Evolutionary conservation across 163 green algal genomes (phyloP), one percentile per base, ranked within the genome.

Genomic region (Chlorella variabilis): DNA sequence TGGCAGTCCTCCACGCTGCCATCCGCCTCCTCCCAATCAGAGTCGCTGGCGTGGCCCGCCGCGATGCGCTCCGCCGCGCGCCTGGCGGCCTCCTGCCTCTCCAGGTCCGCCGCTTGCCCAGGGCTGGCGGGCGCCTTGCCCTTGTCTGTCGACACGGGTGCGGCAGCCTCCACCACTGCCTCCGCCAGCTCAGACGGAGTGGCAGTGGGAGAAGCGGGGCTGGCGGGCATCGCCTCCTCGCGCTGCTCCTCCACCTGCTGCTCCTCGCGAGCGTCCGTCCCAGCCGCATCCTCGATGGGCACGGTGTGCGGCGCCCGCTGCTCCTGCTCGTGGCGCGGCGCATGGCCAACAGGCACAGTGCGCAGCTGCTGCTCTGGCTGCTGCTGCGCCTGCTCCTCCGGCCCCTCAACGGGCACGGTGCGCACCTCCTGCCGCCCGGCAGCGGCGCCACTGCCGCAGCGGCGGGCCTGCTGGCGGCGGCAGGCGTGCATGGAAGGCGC

Each of bases 1-100:
- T 17, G 6, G 73, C 73, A 80, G 25, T 80, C 73, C 3, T n/a
- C 21, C 3, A 70, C 54, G 11, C 23, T 56, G n/a, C 73, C 73
- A 17, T 80, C 73, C 9, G 56, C 73, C 0, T 80, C 73, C 54
- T 80, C 73, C 38, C 54, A 80, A 41, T 80, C 73, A 42, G 51
- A 70, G 56, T 70, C 56, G 41, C 54, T 70, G 56, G 36, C 73
- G 8, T 42, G 17, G 18, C 73, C 73, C 9, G 73, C 54, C 15
- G 73, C 73, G 13, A 80, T 70, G 54, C 73, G 54, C 38, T 66
- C 59, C 21, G 56, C 54, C 1, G 73, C 73, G 0, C 51, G 34
- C 4, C 7, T 7, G 0, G 41, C 59, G 21, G 39, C 51, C 41
- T 58, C 58, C 41, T 29, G 56, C 5, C 73, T 54, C 56, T 71